A percentile compares a stretch with the other conserved stretches of the same genome.
Evolutionary conservation across 257 asterid genomes (phyloP).

Genomic region (Fraxinus quadrangulata): DNA sequence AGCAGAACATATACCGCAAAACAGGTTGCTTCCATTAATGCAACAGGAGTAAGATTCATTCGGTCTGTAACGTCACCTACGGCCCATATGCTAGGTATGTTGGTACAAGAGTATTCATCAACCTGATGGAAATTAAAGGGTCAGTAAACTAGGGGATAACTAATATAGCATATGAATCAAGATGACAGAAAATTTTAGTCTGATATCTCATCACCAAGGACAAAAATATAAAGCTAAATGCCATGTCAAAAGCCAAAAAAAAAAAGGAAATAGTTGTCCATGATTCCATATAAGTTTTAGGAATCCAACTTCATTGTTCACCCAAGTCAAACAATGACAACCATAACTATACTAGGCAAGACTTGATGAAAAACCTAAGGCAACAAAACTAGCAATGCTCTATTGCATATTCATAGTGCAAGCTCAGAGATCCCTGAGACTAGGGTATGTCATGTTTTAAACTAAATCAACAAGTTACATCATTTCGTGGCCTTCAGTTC

Average conservation of each 20-base stretch:
- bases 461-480: neutral
- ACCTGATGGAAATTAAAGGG: constrained; percentile 51
- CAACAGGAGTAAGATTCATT: constrained; percentile 97
- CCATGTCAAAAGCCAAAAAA: neutral
- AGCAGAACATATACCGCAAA: constrained; percentile 66
- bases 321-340: neutral
- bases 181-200: neutral
- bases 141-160: constrained; percentile 17
- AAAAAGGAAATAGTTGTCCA: neutral
- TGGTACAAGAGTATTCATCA: constrained; percentile 77
- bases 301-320: neutral
- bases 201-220: neutral
- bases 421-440: neutral
- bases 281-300: neutral
- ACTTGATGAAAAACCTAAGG: too few species aligned
- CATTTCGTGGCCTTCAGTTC: neutral
- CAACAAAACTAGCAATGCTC: too few species aligned
- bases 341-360: neutral
- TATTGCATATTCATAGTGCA: neutral
- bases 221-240: neutral
- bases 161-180: neutral
- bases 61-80: constrained; percentile 91
- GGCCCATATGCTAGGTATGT: constrained; percentile 97
- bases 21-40: constrained; percentile 93
- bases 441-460: neutral